Conservation (phyloP, 495 filamentous ascomycete genomes). For the Penicillium lividum region DNA sequence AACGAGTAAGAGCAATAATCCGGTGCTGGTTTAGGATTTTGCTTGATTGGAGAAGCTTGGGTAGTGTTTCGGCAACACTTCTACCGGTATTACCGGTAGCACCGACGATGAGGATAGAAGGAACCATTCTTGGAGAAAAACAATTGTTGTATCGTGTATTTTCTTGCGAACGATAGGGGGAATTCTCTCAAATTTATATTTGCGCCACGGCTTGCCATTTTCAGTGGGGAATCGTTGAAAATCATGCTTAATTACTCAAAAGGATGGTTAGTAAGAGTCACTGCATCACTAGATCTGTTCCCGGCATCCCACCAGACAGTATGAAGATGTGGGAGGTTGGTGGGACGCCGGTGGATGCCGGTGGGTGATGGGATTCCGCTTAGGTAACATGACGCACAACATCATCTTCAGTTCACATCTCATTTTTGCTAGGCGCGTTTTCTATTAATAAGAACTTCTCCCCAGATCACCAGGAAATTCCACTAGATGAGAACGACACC, state of each 20-base stretch:
- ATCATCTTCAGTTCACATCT: not conserved
- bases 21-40: constrained; percentile 30
- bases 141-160: not conserved
- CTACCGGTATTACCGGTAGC: constrained; percentile 34
- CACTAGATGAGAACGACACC: not conserved
- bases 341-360: not conserved
- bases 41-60: constrained; percentile 32
- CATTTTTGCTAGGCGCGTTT: not conserved
- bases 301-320: not conserved
- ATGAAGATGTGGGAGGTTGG: not conserved
- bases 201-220: too few species aligned
- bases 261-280: too few species aligned
- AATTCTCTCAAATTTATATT: not conserved
- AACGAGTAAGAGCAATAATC: constrained; percentile 44
- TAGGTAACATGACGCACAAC: not conserved
- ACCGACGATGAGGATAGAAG: constrained; percentile 13
- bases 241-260: not conserved
- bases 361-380: not conserved
- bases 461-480: too few species aligned
- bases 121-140: constrained; percentile 7
- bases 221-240: not conserved
- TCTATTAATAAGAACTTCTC: too few species aligned
- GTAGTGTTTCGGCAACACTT: constrained; percentile 33
- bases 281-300: too few species aligned
- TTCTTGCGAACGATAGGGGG: not conserved